Conservation (phyloP, 2,329 filamentous ascomycete species). For the Aspergillus jensenii region DNA sequence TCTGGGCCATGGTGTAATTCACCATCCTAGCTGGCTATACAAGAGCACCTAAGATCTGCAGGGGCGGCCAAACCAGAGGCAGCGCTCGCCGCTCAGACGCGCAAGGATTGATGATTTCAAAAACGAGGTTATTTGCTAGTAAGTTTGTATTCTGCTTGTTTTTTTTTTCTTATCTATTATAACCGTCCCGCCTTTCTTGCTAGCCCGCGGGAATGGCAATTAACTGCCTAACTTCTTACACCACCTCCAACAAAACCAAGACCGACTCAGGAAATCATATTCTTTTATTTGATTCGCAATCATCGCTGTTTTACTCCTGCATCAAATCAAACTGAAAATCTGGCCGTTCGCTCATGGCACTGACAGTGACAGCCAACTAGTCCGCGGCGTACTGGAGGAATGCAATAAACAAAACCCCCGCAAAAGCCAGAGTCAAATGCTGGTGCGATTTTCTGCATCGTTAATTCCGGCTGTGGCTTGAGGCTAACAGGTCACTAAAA, state of each 20-base stretch:
- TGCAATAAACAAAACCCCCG: too few species aligned
- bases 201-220: too few species aligned
- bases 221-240: too few species aligned
- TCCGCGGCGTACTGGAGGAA: too few species aligned
- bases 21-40: neutral
- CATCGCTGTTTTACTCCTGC: too few species aligned
- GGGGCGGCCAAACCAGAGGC: neutral
- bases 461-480: neutral
- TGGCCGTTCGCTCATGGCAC: too few species aligned
- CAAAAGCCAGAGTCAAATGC: neutral
- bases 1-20: neutral
- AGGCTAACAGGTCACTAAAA: neutral
- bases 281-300: too few species aligned
- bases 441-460: neutral
- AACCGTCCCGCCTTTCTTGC: too few species aligned
- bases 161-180: neutral
- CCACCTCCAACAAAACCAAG: too few species aligned
- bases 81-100: neutral
- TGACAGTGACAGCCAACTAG: too few species aligned
- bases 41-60: conserved; percentile 2
- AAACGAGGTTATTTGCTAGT: neutral
- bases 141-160: neutral
- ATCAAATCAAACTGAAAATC: too few species aligned
- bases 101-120: neutral
- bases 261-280: too few species aligned